A percentile compares a stretch with the other conserved stretches of the same genome.
These are phyloP conservation scores for Penstemon barbatus DNA, from an alignment of 257 asterid genomes.

Conservation along the genomic window DNA sequence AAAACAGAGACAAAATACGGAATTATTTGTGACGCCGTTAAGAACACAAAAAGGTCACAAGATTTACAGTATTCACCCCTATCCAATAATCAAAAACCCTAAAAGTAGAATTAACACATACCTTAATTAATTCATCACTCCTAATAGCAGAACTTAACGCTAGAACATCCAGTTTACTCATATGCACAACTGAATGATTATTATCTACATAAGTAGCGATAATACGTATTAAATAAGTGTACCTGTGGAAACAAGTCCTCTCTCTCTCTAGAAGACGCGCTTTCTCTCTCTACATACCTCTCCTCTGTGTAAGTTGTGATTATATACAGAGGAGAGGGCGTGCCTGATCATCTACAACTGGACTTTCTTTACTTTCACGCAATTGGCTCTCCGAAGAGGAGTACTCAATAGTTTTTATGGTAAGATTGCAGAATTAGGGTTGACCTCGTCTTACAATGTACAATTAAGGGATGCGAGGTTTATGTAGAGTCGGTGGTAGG, in stretches of 20 bases:
- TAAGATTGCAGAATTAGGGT: background rate
- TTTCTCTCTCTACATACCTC: conserved; percentile 38
- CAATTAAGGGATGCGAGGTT: conserved; percentile 11
- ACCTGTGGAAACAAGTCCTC: conserved; percentile 39
- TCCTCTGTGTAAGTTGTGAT: conserved; percentile 21
- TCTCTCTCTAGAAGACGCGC: conserved; percentile 39
- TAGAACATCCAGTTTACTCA: background rate
- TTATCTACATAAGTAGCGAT: conserved; percentile 11
- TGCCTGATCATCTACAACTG: conserved; percentile 32
- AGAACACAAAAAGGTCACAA: background rate
- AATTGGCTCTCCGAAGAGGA: background rate
- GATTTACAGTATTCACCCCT: conserved; percentile 4
- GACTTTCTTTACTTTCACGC: background rate
- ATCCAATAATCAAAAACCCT: conserved; percentile 36
- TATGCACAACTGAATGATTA: conserved; percentile 16
- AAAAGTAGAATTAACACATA: conserved; percentile 25
- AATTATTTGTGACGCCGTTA: conserved; percentile 26
- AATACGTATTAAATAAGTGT: background rate
- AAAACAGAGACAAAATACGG: conserved; percentile 22
- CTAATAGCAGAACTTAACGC: background rate
- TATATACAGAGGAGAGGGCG: conserved; percentile 24
- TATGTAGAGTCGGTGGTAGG: conserved; percentile 16
- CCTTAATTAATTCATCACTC: background rate
- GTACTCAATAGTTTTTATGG: background rate
- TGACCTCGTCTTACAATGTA: conserved; percentile 1